Base-by-base conservation (phyloP, 345 rosid species). In the Syzygium oleosum region DNA sequence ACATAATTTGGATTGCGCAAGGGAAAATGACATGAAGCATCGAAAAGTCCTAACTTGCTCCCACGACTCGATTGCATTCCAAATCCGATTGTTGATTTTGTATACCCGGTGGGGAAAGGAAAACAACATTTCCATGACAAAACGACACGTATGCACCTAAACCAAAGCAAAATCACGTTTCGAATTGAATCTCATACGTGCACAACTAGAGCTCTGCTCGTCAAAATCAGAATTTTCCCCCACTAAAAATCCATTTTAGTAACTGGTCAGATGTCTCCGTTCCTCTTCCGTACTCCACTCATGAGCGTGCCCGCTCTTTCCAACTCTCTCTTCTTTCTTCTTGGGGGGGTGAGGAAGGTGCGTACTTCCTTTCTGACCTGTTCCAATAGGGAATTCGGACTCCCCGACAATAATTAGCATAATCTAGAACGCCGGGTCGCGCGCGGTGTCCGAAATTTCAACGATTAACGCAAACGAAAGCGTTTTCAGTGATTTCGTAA, bases 291-390 rank as follows among this genome's bases (percentile, higher is more conserved):
- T 19, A 34, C 49, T 4, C 49, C 59, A 55, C 59, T 55, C 22
- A 9, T 4, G 22, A 55, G 1, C 12, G 59, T 55, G 59, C 59
- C 27, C 11, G 9, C 59, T 55, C 59, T 55, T 55, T 55, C 58
- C 38, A 14, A 6, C 73, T 65, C 22, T 65, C 43, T 53, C 17
- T 65, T 65, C 43, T 53, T 53, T 65, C 22, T 65, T 1, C 19
- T 34, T 34, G 19, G 0, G 13, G 17, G 25, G 78, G 79, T 0
- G 27, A 38, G 49, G 27, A 38, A 73, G 13, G 2, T 38, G 27
- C 0, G 49, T 38, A 43, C 12, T 0, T 31, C 7, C 49, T 17
- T 38, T 34, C 5, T 38, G 0, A 38, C 49, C 15, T 2, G 83
- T 38, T 21, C 49, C 49, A 73, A 73, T 19, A 3, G 25, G 14